Evolutionary conservation across 1,139 yeast genomes (phyloP), one percentile per base, ranked within the genome.

Genomic region (Scheffersomyces titani): DNA sequence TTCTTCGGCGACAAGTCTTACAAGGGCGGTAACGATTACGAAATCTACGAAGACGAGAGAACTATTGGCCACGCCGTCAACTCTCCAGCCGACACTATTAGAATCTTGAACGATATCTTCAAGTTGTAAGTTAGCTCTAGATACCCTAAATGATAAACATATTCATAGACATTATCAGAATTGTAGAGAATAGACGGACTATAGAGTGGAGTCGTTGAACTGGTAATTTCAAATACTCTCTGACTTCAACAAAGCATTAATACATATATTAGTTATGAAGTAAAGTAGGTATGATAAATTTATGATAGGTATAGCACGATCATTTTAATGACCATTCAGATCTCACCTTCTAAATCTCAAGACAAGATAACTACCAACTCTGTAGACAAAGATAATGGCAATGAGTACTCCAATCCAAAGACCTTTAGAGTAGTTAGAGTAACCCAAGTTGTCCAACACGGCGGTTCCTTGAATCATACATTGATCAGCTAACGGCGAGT

Each of bases 1-100:
- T 96, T 96, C 87, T 94, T 94, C 72, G 99, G 99, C 78, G 99
- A 94, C 84, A 94, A 94, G 85, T 85, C 97, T 65, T 90, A 89
- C 82, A 80, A 91, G 80, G 99, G 99, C 70, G 99, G 99, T 79
- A 94, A 94, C 79, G 99, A 94, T 81, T 94, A 88, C 78, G 99
- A 96, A 83, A 94, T 94, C 75, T 96, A 89, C 83, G 81, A 75
- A 67, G 99, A 96, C 75, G 77, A 82, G 57, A 90, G 99, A 85
- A 92, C 97, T 65, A 88, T 90, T 65, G 99, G 99, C 66, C 98
- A 96, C 72, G 86, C 98, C 59, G 98, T 94, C 65, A 82, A 84
- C 68, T 80, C 84, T 66, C 99, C 99, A 63, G 89, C 77, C 51
- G 99, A 96, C 74, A 94, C 99, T 67, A 87, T 86, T 66, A 84